A percentile compares a stretch with the other conserved stretches of the same genome.
Evolutionary conservation across 257 asterid genomes (phyloP).

Genomic region (Penstemon davidsonii): DNA sequence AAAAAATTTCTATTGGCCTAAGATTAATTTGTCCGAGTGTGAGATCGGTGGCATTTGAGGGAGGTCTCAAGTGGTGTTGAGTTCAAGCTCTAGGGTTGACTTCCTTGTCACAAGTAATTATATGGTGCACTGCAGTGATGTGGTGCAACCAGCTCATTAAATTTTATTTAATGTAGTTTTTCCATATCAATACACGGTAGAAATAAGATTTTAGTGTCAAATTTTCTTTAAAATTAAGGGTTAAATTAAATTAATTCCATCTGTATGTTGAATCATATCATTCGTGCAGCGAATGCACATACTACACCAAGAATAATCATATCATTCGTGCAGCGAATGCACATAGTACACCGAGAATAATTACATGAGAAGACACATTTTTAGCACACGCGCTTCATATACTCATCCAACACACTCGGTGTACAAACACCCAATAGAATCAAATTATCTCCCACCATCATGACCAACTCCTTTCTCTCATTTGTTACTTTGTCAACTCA

Average conservation of each 20-base stretch:
- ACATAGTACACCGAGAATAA: background rate
- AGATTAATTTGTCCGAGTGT: constrained; percentile 32
- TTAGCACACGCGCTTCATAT: background rate
- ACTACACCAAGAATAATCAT: background rate
- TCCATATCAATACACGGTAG: background rate
- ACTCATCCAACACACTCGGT: background rate
- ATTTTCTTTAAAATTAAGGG: too few species aligned
- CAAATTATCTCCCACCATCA: background rate
- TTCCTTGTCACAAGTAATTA: constrained; percentile 23
- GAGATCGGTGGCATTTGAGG: constrained; percentile 54
- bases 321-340: too few species aligned
- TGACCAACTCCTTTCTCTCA: background rate
- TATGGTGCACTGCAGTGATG: background rate
- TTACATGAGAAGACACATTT: background rate
- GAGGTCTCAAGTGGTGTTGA: constrained; percentile 62
- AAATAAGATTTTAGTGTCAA: background rate
- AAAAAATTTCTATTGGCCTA: background rate
- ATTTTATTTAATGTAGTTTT: background rate
- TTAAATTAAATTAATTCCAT: too few species aligned
- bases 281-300: too few species aligned
- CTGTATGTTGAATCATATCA: too few species aligned
- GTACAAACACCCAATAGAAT: background rate
- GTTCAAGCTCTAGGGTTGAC: constrained; percentile 54
- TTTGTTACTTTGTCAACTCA: constrained; percentile 24
- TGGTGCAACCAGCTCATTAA: background rate